Evolutionary conservation across 768 basidiomycete species (phyloP), one percentile per base, ranked within the genome.

Genomic region (Thelephora ganbajun): DNA sequence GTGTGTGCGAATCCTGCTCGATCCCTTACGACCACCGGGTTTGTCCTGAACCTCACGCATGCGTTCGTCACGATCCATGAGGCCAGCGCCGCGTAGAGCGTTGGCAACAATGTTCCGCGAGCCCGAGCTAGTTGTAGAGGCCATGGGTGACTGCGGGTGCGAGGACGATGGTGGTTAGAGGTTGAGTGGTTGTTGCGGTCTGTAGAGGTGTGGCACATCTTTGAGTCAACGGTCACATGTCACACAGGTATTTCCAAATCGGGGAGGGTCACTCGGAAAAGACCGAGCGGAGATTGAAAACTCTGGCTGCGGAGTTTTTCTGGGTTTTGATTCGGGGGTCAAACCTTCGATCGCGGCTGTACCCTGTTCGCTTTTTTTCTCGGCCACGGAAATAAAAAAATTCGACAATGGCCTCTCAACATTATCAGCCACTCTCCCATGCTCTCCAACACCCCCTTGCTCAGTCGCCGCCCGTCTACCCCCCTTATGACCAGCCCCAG

Each of bases 361-460:
- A 30, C 26, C 26, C 26, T 49, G 51, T 41, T 48, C 13, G 50
- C 44, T 50, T 30, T 30, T 23, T 34, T 35, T 43, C 43, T 16
- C 34, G 33, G 43, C 46, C 43, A 43, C 53, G 44, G 48, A 53
- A 48, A 54, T 51, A 54, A 55, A 60, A 57, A 57, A 58, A 53
- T 71, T 73, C 71, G 70, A 83, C 64, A 83, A 83, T 61, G 26
- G 26, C 26, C 26, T 80, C 81, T 48, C 82, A 85, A 60, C 80
- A 81, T 52, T 83, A 87, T 65, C 83, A 84, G 52, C 80, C 84
- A 22, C 71, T 87, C 55, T 87, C 83, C 48, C 80, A 84, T 68
- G 84, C 84, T 37, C 69, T 87, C 35, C 69, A 82, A 60, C 79
- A 78, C 0, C 80, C 76, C 41, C 46, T 61, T 44, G 54, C 56